Evolutionary conservation across 2,329 filamentous ascomycete species (phyloP).

Genomic region (Talaromyces sp.): DNA sequence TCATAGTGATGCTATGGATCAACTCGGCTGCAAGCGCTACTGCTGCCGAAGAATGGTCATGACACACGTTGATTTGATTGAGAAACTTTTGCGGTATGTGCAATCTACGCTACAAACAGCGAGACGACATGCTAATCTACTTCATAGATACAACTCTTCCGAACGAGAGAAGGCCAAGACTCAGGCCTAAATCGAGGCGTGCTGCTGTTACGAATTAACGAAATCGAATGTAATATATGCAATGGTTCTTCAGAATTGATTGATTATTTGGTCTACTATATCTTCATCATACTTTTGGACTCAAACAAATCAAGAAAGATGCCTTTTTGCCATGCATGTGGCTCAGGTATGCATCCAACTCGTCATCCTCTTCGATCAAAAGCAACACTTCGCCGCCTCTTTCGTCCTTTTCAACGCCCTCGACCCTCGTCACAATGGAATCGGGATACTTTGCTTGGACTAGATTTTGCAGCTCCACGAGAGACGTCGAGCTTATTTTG

Average conservation of each 20-base stretch:
- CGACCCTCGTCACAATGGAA: constrained; percentile 57
- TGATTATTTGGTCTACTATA: constrained; percentile 5
- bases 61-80: constrained; percentile 97
- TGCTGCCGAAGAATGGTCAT: constrained; percentile 99
- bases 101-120: background rate
- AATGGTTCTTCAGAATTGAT: constrained; percentile 7
- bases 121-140: background rate
- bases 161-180: constrained; percentile 47
- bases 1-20: constrained; percentile 86
- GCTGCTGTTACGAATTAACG: constrained; percentile 14
- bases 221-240: constrained; percentile 9
- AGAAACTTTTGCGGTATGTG: constrained; percentile 89
- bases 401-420: constrained; percentile 62
- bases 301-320: constrained; percentile 49
- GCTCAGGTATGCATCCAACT: constrained; percentile 68
- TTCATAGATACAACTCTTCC: constrained; percentile 48
- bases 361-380: constrained; percentile 66
- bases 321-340: constrained; percentile 59
- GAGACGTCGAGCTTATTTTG: constrained; percentile 56
- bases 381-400: constrained; percentile 61
- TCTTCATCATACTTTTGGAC: constrained; percentile 19
- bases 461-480: constrained; percentile 62
- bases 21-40: constrained; percentile 89
- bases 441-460: constrained; percentile 61
- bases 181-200: constrained; percentile 21